These are phyloP conservation scores for Hanseniaspora sp. DNA, from an alignment of 1,139 yeast genomes.

Conservation along the genomic window DNA sequence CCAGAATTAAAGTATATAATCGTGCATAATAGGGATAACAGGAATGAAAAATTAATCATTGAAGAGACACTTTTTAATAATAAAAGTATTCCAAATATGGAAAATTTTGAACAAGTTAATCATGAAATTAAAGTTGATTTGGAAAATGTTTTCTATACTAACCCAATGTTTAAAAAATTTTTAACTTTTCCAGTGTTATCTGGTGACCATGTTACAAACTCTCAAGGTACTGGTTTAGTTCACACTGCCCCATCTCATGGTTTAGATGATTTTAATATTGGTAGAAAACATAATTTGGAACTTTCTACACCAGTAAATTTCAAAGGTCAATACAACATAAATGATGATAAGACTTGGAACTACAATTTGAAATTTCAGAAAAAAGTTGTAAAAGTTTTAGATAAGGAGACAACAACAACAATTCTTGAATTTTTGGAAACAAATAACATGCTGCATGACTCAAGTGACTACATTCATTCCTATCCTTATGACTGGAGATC, in stretches of 20 bases:
- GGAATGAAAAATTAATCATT: constrained; percentile 40
- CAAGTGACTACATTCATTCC: constrained; percentile 57
- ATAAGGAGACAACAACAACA: constrained; percentile 40
- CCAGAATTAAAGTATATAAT: constrained; percentile 47
- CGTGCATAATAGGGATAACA: constrained; percentile 29
- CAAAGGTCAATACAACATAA: constrained; percentile 46
- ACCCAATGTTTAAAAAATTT: constrained; percentile 41
- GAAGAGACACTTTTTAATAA: constrained; percentile 37
- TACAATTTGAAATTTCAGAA: constrained; percentile 31
- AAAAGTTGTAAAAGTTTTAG: constrained; percentile 51
- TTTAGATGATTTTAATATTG: constrained; percentile 75
- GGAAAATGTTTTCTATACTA: constrained; percentile 39
- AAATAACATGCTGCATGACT: constrained; percentile 38
- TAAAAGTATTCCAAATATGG: constrained; percentile 23
- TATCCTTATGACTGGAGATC: constrained; percentile 98
- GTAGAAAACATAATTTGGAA: constrained; percentile 44
- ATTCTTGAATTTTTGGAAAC: constrained; percentile 39
- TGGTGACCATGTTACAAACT: constrained; percentile 70
- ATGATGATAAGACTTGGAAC: constrained; percentile 13
- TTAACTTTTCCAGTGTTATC: constrained; percentile 49
- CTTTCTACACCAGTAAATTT: constrained; percentile 72
- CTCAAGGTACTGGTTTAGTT: constrained; percentile 89
- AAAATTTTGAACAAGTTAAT: constrained; percentile 20
- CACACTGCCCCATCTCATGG: constrained; percentile 99
- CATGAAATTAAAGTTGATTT: constrained; percentile 38